These are phyloP conservation scores for Taphrina pruni DNA, from an alignment of 1,139 yeast genomes.

Conservation along the genomic window DNA sequence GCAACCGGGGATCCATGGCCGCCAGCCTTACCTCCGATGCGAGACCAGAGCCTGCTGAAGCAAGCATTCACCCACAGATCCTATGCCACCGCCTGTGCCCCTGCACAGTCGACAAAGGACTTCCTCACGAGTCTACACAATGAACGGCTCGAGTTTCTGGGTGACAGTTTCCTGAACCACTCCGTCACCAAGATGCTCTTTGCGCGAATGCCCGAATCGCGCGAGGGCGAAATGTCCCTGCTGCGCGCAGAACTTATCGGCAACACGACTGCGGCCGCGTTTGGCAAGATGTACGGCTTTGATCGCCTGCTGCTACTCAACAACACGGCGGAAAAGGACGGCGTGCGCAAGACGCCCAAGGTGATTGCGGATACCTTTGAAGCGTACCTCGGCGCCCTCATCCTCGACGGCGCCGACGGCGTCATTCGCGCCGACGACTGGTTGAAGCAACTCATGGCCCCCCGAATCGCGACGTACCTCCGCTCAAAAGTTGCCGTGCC, in stretches of 20 bases:
- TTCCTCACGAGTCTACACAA: slow-evolving; percentile 58
- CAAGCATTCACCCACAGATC: slow-evolving; percentile 87
- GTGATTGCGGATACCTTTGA: slow-evolving; percentile 81
- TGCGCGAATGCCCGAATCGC: slow-evolving; percentile 67
- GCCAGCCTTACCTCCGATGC: slow-evolving; percentile 74
- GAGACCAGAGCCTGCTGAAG: slow-evolving; percentile 63
- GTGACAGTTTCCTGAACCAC: slow-evolving; percentile 84
- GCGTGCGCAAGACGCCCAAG: slow-evolving; percentile 53
- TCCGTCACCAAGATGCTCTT: slow-evolving; percentile 73
- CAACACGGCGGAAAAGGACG: slow-evolving; percentile 52
- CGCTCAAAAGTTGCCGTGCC: slow-evolving; percentile 51
- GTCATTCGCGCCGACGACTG: slow-evolving; percentile 55
- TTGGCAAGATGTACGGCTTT: slow-evolving; percentile 74
- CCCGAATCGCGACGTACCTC: slow-evolving; percentile 56
- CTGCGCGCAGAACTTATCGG: slow-evolving; percentile 74
- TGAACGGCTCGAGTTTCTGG: slow-evolving; percentile 90
- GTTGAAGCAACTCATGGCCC: slow-evolving; percentile 63
- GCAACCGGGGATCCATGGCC: slow-evolving; percentile 50
- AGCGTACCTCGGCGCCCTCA: slow-evolving; percentile 87
- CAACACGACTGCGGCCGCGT: slow-evolving; percentile 72
- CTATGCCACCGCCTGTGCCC: slow-evolving; percentile 52
- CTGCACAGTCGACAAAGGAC: slow-evolving; percentile 33
- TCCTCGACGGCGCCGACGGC: slow-evolving; percentile 63
- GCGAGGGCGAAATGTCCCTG: slow-evolving; percentile 82
- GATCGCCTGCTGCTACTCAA: slow-evolving; percentile 64